Evolutionary conservation across 352 stramenopile species (phyloP), one percentile per base, ranked within the genome.

Genomic region (Phytophthora pisi): DNA sequence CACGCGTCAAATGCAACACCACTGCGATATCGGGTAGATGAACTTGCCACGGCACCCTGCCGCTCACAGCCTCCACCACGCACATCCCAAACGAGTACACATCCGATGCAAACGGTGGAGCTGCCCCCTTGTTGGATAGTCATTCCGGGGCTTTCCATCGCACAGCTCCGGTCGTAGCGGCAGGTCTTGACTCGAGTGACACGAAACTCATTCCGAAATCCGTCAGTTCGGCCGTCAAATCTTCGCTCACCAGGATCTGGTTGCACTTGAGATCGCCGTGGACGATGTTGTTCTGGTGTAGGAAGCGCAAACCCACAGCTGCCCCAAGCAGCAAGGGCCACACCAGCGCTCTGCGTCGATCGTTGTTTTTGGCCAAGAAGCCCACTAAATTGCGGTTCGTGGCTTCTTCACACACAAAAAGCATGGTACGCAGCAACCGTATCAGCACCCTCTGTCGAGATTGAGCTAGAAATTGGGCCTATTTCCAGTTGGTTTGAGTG

Each of bases 141-240:
- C 51, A 31, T 11, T 66, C 59, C 4, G 59, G 50, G 16, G 49
- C 47, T 13, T 51, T 60, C 59, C 59, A 60, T 0, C 59, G 59
- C 13, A 66, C 38, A 5, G 49, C 59, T 6, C 59, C 50, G 16
- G 30, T 57, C 13, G 57, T 56, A 4, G 20, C 20, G 5, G 20
- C 13, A 20, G 51, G 46, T 1, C 40, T 47, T 23, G 64, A 61
- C 11, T 53, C 51, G 16, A 50, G 7, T 10, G 51, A 46, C 13
- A 55, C 46, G 20, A 66, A 71, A n/a, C 50, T 66, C 40, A 65
- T n/a, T 0, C 61, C 66, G 38, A 77, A 77, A 46, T 77, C 66
- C 26, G 60, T 58, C n/a, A 77, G 38, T 49, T 66, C 58, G 5
- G 49, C 66, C 13, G 47, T 66, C 13, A 51, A 38, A 11, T 69